Base-by-base conservation (phyloP, 2,329 filamentous ascomycete species). In the Camillea tinctor region DNA sequence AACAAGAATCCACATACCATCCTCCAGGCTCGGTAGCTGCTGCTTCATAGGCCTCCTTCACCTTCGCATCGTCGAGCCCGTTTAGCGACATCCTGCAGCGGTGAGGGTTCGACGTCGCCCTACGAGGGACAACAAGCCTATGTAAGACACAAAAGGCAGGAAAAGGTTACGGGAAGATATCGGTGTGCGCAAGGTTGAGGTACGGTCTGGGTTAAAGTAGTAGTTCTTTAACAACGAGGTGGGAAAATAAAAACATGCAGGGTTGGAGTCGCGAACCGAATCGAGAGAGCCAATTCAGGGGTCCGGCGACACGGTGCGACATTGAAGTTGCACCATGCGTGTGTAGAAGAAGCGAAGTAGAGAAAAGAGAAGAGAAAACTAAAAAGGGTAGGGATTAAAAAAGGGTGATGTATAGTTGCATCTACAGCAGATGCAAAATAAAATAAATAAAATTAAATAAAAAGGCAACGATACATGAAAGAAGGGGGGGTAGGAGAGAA, bases 11-110 rank as follows among this genome's bases (percentile, higher is more conserved):
- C 58, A 81, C 90, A 77, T 84, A 98, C 95, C 95, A 99, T 89
- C 93, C 93, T 80, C 93, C 93, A 60, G 92, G 87, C 77, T 98
- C 95, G 61, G 85, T 85, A 69, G 88, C 81, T 59, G 92, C 91
- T 69, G 86, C 81, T 73, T 93, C 90, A 78, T 96, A 89, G 71
- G 93, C 93, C 79, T 96, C 92, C 77, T 88, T 86, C 78, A 99
- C 85, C 73, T 87, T 85, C 69, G 84, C 80, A 79, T 87, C 85
- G 80, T 97, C 93, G 78, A 98, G 84, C 66, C 95, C 95, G 87
- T 97, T 97, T 77, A 98, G 84, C 82, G 94, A 97, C 94, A 98
- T 98, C 54, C 53, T 72, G 64, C 50, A 53, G 60, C 15, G 23
- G n/a, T 51, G 57, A 54, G 21, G n/a, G n/a, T n/a, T n/a, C n/a